These are phyloP conservation scores for Talaromyces trachyspermus DNA, from an alignment of 495 filamentous ascomycete genomes.

Conservation along the genomic window DNA sequence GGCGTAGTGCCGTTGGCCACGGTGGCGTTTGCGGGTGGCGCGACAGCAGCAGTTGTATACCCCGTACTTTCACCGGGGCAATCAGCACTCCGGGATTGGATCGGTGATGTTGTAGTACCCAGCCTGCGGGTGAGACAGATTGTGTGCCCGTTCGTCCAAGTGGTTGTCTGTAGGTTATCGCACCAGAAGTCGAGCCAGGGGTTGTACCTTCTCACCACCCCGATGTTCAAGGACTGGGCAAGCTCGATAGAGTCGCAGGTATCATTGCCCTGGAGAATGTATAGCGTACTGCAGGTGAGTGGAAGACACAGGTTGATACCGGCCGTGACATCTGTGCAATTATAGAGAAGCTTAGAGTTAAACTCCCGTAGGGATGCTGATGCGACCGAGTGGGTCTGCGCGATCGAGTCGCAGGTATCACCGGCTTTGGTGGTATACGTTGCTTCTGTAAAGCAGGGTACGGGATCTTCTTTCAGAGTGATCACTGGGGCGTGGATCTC, in stretches of 20 bases:
- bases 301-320: background rate
- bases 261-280: conserved; percentile 7
- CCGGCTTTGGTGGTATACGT: conserved; percentile 15
- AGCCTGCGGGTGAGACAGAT: conserved; percentile 11
- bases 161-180: conserved; percentile 7
- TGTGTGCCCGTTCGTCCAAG: background rate
- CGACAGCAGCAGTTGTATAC: background rate
- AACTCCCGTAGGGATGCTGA: conserved; percentile 19
- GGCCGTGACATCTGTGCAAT: background rate
- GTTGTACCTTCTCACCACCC: conserved; percentile 2
- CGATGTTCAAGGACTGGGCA: background rate
- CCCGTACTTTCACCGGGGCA: background rate
- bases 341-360: conserved; percentile 9
- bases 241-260: conserved; percentile 9
- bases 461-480: conserved; percentile 8
- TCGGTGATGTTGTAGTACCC: background rate
- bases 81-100: background rate
- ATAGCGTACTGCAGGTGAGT: conserved; percentile 3
- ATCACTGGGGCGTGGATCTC: background rate
- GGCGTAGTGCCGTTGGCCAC: conserved; percentile 13
- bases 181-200: conserved; percentile 13
- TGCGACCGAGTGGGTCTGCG: conserved; percentile 13
- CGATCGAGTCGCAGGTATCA: conserved; percentile 21
- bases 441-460: conserved; percentile 11
- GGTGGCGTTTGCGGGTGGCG: conserved; percentile 8